phyloP scores from a whole-genome alignment of 2,329 filamentous ascomycete genomes.

The Pseudogymnoascus sp. region DNA sequence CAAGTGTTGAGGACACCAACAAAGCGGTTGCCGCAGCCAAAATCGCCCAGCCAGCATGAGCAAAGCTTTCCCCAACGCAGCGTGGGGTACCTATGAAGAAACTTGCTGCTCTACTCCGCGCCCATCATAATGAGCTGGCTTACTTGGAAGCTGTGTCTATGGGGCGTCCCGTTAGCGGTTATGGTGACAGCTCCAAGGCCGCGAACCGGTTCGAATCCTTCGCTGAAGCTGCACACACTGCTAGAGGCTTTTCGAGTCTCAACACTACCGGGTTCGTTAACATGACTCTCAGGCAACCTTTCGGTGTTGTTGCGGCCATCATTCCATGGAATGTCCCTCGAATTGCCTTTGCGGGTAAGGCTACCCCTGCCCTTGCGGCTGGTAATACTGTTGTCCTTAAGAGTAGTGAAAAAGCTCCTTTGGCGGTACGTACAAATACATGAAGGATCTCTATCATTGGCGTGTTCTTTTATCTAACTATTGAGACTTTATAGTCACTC shows the following conservation, averaged over 20 bases:
- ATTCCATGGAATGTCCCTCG: constrained; percentile 65
- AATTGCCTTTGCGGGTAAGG: constrained; percentile 43
- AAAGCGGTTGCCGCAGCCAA: no score
- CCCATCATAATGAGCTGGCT: no score
- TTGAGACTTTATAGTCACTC: constrained; percentile 63
- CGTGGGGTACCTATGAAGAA: no score
- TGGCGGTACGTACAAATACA: constrained; percentile 59
- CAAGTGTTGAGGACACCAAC: no score
- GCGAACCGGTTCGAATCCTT: constrained; percentile 24
- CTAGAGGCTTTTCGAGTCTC: constrained; percentile 24
- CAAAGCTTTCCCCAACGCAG: no score
- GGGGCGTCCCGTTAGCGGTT: constrained; percentile 28
- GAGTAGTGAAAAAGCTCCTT: constrained; percentile 42
- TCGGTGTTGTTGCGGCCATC: constrained; percentile 71
- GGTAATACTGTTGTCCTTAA: constrained; percentile 74
- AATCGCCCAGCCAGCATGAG: no score
- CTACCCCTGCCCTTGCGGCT: constrained; percentile 59
- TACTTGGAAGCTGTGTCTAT: constrained; percentile 30
- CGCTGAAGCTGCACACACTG: constrained; percentile 25
- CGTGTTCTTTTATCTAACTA: constrained; percentile 51
- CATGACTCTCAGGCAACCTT: constrained; percentile 57
- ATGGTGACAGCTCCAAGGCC: constrained; percentile 20
- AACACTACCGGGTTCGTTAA: constrained; percentile 38
- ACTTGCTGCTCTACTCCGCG: no score
- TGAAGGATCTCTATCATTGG: constrained; percentile 55